Conservation (phyloP, 495 filamentous ascomycete species). For the Pseudoneurospora amorphoporcata region DNA sequence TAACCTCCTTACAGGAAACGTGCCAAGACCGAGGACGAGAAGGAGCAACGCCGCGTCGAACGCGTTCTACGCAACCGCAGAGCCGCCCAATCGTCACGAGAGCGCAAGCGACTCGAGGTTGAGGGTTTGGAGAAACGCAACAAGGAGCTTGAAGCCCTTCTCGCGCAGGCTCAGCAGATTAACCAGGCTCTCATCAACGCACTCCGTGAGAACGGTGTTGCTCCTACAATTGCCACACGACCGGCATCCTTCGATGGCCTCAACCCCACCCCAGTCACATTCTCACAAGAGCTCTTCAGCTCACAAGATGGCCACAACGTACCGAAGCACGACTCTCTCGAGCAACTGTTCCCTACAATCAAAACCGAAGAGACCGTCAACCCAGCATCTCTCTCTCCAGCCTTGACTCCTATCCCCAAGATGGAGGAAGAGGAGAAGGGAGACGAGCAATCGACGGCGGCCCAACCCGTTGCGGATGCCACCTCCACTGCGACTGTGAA, state of each 20-base stretch:
- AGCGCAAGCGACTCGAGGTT: conserved; percentile 89
- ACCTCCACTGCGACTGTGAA: conserved; percentile 25
- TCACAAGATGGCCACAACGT: conserved; percentile 27
- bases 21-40: conserved; percentile 97
- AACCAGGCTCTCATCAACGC: conserved; percentile 57
- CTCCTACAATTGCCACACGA: conserved; percentile 14
- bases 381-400: conserved; percentile 44
- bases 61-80: conserved; percentile 92
- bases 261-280: conserved; percentile 36
- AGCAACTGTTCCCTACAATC: conserved; percentile 28
- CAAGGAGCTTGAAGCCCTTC: conserved; percentile 54
- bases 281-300: conserved; percentile 42
- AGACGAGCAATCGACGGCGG: conserved; percentile 7
- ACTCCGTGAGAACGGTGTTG: conserved; percentile 47
- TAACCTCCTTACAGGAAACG: conserved; percentile 57
- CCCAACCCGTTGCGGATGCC: conserved; percentile 15
- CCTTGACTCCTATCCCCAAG: conserved; percentile 37
- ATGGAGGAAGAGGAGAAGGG: conserved; percentile 10
- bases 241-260: conserved; percentile 21
- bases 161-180: conserved; percentile 53
- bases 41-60: conserved; percentile 95
- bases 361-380: conserved; percentile 38
- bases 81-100: conserved; percentile 89
- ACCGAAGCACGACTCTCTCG: conserved; percentile 17
- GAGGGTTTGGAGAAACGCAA: conserved; percentile 78